phyloP scores from a whole-genome alignment of 495 filamentous ascomycete genomes.

The Sphaerosporella brunnea region DNA sequence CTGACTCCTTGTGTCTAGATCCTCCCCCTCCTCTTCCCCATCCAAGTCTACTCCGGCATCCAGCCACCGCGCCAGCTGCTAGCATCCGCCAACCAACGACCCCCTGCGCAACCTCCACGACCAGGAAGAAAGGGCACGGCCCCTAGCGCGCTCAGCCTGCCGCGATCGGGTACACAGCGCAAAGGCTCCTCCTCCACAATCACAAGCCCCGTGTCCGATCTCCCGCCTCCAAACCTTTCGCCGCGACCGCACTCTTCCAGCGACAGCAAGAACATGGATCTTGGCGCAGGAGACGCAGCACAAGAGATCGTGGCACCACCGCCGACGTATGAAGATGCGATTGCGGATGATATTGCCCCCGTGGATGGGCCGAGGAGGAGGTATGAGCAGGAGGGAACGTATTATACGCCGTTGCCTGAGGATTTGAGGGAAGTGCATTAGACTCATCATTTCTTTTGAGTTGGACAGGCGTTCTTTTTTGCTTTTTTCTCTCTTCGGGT shows the following conservation, averaged over 20 bases:
- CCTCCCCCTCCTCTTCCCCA: slow-evolving; percentile 58
- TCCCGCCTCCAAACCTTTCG: slow-evolving; percentile 13
- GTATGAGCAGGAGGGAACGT: slow-evolving; percentile 14
- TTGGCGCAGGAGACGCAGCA: no score
- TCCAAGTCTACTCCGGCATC: slow-evolving; percentile 80
- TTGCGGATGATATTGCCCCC: slow-evolving; percentile 48
- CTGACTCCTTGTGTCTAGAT: no score
- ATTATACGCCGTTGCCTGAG: slow-evolving; percentile 19
- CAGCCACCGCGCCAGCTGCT: slow-evolving; percentile 53
- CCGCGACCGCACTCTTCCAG: slow-evolving; percentile 16
- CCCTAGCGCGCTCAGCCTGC: no score
- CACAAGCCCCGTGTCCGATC: slow-evolving; percentile 8
- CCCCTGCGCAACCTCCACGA: slow-evolving; percentile 9
- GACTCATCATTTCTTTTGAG: no score
- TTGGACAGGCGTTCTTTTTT: no score
- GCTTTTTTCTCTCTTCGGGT: no score
- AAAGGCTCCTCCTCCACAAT: slow-evolving; percentile 8
- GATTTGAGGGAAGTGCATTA: slow-evolving; percentile 11
- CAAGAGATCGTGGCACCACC: no score
- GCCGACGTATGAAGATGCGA: slow-evolving; percentile 80
- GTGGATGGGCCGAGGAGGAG: slow-evolving; percentile 25
- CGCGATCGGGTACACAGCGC: no score
- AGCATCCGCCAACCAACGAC: not conserved
- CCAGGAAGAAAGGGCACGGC: not conserved
- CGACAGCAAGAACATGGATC: no score